A percentile compares a stretch with the other conserved stretches of the same genome.
Conservation (phyloP, 2,329 filamentous ascomycete genomes). For the Zarea fungicola region DNA sequence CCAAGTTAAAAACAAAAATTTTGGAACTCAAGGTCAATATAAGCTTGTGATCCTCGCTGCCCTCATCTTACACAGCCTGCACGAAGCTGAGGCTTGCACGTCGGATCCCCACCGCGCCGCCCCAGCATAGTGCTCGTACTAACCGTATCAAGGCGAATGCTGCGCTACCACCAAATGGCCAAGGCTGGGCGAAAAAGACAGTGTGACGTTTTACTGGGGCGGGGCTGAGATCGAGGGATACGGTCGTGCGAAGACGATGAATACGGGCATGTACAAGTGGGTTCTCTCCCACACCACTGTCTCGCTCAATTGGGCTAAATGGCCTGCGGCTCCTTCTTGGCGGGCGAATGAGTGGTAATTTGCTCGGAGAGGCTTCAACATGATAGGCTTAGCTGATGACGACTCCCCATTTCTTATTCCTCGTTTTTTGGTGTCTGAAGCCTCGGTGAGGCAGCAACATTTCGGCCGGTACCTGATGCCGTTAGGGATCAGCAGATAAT, state of each 20-base stretch:
- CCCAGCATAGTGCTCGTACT: neutral
- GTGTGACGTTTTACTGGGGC: conserved; percentile 1
- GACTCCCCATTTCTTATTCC: neutral
- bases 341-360: neutral
- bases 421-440: neutral
- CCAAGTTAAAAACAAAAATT: neutral
- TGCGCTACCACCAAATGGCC: conserved; percentile 1
- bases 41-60: neutral
- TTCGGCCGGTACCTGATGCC: neutral
- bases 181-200: too few species aligned
- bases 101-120: neutral
- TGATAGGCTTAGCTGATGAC: neutral
- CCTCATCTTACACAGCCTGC: too few species aligned
- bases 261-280: neutral
- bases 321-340: neutral
- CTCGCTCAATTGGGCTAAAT: neutral
- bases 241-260: neutral
- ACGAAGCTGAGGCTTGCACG: conserved; percentile 6
- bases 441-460: neutral
- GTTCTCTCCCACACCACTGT: neutral
- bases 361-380: neutral
- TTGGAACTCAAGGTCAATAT: neutral
- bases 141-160: conserved; percentile 5
- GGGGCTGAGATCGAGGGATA: conserved; percentile 7
- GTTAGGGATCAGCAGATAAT: neutral